phyloP scores from a whole-genome alignment of 257 asterid genomes.

The Salvia rosmarinus region DNA sequence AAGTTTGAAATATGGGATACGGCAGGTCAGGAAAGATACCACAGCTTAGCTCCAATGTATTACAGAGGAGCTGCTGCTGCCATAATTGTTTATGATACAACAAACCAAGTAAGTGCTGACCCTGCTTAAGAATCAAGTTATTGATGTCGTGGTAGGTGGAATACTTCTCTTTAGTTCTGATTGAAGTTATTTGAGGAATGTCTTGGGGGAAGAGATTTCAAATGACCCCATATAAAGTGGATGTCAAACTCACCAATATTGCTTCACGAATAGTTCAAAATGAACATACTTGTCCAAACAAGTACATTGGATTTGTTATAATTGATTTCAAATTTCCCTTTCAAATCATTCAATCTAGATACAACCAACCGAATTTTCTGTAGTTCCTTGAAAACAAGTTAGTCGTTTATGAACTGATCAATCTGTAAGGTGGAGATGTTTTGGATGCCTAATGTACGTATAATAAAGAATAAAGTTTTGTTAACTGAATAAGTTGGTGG shows the following conservation, averaged over 20 bases:
- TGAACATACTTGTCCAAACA: neutral
- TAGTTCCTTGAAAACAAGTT: neutral
- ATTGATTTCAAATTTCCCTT: neutral
- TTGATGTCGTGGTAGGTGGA: neutral
- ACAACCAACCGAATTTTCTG: neutral
- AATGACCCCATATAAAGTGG: neutral
- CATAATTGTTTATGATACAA: constrained; percentile 69
- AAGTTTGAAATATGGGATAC: constrained; percentile 93
- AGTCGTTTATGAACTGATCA: neutral
- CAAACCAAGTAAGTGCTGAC: constrained; percentile 59
- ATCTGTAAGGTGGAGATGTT: neutral
- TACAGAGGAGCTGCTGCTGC: constrained; percentile 95
- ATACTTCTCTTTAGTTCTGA: neutral
- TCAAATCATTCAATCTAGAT: neutral
- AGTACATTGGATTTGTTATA: neutral
- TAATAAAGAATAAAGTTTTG: neutral
- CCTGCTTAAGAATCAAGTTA: neutral
- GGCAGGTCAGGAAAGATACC: constrained; percentile 95
- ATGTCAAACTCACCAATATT: neutral
- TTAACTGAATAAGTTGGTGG: constrained; percentile 1
- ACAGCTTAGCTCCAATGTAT: constrained; percentile 90
- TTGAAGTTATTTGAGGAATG: neutral
- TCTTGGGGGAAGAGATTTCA: neutral
- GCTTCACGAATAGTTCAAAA: neutral
- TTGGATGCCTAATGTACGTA: neutral